Evolutionary conservation across 345 rosid genomes (phyloP).

Genomic region (Lumnitzera littorea): DNA sequence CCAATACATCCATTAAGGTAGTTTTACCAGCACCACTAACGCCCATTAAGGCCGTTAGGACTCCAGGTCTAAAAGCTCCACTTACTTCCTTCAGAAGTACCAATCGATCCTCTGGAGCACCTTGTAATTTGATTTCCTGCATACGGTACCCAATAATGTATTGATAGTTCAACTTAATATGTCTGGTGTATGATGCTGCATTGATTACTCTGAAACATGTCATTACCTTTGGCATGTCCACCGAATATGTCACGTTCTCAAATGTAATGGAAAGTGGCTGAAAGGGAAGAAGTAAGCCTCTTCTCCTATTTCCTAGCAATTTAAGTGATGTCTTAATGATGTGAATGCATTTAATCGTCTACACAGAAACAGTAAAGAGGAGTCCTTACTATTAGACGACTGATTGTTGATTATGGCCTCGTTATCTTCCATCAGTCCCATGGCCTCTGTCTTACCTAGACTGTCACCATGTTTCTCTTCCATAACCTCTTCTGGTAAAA

Average conservation of each 20-base stretch:
- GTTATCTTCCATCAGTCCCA: too few species aligned
- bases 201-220: too few species aligned
- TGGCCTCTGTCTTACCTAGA: too few species aligned
- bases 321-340: too few species aligned
- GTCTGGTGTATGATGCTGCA: too few species aligned
- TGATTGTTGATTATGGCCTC: too few species aligned
- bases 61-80: conserved; percentile 23
- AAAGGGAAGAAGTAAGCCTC: conserved; percentile 22
- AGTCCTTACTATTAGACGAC: too few species aligned
- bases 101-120: conserved; percentile 10
- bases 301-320: conserved; percentile 2
- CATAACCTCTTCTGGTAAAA: not conserved
- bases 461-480: not conserved
- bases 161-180: too few species aligned
- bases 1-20: conserved; percentile 18
- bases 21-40: conserved; percentile 29
- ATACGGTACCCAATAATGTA: not conserved
- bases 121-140: conserved; percentile 6
- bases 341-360: too few species aligned
- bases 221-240: conserved; percentile 26
- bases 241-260: conserved; percentile 30
- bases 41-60: conserved; percentile 24
- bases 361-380: too few species aligned
- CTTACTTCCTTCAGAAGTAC: conserved; percentile 17
- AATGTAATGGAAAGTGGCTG: conserved; percentile 28